Base-by-base conservation (phyloP, 192 early-diverging fungal genomes). In the Phycomyces blakesleeanus region DNA sequence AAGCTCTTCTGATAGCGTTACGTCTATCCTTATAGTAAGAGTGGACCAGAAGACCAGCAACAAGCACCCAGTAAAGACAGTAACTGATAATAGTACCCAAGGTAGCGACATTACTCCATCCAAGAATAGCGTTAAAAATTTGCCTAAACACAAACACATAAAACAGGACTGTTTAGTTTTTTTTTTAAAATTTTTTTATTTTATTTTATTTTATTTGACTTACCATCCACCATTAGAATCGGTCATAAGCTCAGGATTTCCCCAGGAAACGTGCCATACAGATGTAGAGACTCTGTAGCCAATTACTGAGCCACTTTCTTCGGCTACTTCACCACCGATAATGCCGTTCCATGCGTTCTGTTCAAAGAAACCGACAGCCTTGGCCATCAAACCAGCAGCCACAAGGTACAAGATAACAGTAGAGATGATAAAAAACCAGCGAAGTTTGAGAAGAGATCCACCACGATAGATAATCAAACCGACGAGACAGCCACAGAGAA, bases 321-420 rank as follows among this genome's bases (percentile, higher is more conserved):
- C 89, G 27, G 84, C 85, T 5, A 82, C 85, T 52, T 81, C 89
- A 24, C 84, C 87, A 21, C 86, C 85, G 55, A 87, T 80, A 41
- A 78, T 60, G 57, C 79, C 81, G 27, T 79, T 72, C 81, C 87
- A 93, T 26, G 70, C 68, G 64, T 92, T 66, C 59, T 78, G 76
- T 71, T 94, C 83, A 63, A 91, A 89, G 57, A 57, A 77, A 49
- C 81, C 77, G 38, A 92, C 85, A 15, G 79, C 66, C 55, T 78
- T 87, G 16, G 89, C 72, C 39, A 93, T 83, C 9, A 97, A 76
- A 12, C 94, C 94, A 15, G 91, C 89, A 56, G 89, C 83, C 38
- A 97, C 85, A 42, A 95, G 70, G 49, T 93, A 87, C 16, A 97
- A 68, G 34, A 95, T 55, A 54, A 78, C 75, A 10, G 92, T 89